These are phyloP conservation scores for Rhodosporidiobolus sp. DNA, from an alignment of 768 basidiomycete genomes.

Conservation along the genomic window DNA sequence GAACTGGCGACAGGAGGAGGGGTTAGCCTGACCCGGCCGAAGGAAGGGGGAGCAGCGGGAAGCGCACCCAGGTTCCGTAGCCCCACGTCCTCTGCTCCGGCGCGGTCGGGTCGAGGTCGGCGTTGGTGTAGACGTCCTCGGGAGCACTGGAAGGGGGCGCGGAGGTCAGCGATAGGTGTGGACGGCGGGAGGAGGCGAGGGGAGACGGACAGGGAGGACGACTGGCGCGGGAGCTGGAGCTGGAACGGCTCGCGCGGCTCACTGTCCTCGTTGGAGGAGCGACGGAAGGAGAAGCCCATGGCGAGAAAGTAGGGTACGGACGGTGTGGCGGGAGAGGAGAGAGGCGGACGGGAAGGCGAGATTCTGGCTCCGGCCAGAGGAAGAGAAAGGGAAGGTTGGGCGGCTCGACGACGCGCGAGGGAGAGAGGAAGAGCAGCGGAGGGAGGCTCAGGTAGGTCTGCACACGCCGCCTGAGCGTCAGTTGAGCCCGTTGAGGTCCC, in stretches of 20 bases:
- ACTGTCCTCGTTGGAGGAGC: not conserved
- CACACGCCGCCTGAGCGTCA: too few relatives aligned
- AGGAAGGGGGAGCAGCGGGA: not conserved
- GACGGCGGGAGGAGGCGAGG: too few relatives aligned
- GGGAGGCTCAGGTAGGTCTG: too few relatives aligned
- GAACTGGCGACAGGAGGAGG: not conserved
- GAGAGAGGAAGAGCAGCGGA: not conserved
- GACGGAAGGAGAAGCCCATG: conserved; percentile 1
- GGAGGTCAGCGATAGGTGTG: not conserved
- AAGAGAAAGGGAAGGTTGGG: not conserved
- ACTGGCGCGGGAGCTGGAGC: conserved; percentile 17
- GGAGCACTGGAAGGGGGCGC: conserved; percentile 17
- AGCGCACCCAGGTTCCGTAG: conserved; percentile 24
- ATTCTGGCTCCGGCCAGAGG: not conserved
- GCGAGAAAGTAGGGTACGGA: not conserved
- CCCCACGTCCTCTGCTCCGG: conserved; percentile 31
- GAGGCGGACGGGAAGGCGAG: not conserved
- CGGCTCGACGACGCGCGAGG: too few relatives aligned
- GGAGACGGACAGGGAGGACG: conserved; percentile 23
- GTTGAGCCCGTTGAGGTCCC: too few relatives aligned
- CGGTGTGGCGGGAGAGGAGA: not conserved
- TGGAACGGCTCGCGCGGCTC: not conserved
- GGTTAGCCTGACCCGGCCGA: too few relatives aligned
- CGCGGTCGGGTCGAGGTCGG: conserved; percentile 33
- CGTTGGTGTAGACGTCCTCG: conserved; percentile 35